Evolutionary conservation across 495 filamentous ascomycete species (phyloP).

Genomic region (Aspergillus nidulans): DNA sequence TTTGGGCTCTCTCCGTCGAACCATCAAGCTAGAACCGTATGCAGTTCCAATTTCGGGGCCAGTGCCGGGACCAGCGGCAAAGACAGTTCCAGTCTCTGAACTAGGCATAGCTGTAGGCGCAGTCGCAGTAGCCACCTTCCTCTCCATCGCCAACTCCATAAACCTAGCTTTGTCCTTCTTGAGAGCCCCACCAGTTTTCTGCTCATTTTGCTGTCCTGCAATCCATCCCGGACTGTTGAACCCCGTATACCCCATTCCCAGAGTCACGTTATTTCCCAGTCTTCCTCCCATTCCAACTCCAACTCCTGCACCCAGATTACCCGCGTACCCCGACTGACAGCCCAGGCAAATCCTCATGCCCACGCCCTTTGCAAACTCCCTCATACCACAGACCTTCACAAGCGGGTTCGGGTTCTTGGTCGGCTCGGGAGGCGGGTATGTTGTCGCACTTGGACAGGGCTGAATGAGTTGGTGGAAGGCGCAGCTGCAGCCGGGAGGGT

Average conservation of each 20-base stretch:
- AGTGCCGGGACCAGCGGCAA: no score
- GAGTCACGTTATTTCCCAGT: not conserved
- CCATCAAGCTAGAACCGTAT: not conserved
- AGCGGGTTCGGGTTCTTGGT: slow-evolving; percentile 9
- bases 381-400: slow-evolving; percentile 6
- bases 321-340: not conserved
- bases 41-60: not conserved
- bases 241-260: not conserved
- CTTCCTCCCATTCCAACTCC: not conserved
- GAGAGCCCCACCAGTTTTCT: not conserved
- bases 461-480: slow-evolving; percentile 24
- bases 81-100: not conserved
- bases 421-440: slow-evolving; percentile 9
- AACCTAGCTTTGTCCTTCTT: not conserved
- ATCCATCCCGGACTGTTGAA: not conserved
- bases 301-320: not conserved
- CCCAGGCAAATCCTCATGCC: slow-evolving; percentile 6
- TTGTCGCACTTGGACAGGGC: slow-evolving; percentile 14
- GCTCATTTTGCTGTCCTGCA: not conserved
- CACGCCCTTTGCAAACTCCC: slow-evolving; percentile 5
- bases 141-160: not conserved
- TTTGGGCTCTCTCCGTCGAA: not conserved
- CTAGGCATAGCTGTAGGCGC: not conserved
- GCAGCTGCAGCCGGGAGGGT: slow-evolving; percentile 20
- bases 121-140: not conserved